Evolutionary conservation across 2,329 filamentous ascomycete genomes (phyloP).

Genomic region (Ceratocystis cacaofunesta): DNA sequence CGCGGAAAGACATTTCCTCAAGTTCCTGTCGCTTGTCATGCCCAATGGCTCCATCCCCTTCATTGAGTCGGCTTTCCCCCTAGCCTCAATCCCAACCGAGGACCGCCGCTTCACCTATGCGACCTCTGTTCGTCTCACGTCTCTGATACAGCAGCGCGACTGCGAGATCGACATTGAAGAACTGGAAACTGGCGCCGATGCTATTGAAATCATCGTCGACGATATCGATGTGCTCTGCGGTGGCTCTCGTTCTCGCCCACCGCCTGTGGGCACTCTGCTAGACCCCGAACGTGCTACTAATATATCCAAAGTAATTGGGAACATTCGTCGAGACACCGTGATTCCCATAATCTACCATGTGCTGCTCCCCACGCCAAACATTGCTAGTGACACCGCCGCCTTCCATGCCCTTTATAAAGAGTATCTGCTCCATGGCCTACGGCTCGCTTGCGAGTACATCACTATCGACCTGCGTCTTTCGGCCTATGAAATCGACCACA

Average conservation of each 20-base stretch:
- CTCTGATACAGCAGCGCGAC: conserved; percentile 33
- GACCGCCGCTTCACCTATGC: conserved; percentile 52
- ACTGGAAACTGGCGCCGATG: conserved; percentile 51
- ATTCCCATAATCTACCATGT: conserved; percentile 43
- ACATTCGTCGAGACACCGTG: conserved; percentile 48
- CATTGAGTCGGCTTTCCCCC: conserved; percentile 48
- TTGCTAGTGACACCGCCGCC: conserved; percentile 16
- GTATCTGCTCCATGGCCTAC: conserved; percentile 43
- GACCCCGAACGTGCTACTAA: conserved; percentile 28
- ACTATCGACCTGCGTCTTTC: conserved; percentile 46
- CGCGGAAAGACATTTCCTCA: conserved; percentile 53
- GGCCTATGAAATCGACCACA: conserved; percentile 33
- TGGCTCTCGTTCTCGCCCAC: conserved; percentile 8
- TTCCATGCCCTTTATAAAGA: conserved; percentile 33
- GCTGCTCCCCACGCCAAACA: conserved; percentile 22
- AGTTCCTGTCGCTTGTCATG: conserved; percentile 49
- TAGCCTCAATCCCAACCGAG: conserved; percentile 46
- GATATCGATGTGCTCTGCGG: conserved; percentile 14
- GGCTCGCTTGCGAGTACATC: conserved; percentile 47
- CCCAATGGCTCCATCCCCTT: conserved; percentile 39
- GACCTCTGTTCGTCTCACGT: conserved; percentile 44
- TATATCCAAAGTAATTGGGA: conserved; percentile 44
- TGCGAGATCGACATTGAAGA: conserved; percentile 42
- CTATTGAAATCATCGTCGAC: conserved; percentile 44
- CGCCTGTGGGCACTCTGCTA: conserved; percentile 17